Conservation (phyloP, 805 yeast species). For the Lipomyces japonicus region DNA sequence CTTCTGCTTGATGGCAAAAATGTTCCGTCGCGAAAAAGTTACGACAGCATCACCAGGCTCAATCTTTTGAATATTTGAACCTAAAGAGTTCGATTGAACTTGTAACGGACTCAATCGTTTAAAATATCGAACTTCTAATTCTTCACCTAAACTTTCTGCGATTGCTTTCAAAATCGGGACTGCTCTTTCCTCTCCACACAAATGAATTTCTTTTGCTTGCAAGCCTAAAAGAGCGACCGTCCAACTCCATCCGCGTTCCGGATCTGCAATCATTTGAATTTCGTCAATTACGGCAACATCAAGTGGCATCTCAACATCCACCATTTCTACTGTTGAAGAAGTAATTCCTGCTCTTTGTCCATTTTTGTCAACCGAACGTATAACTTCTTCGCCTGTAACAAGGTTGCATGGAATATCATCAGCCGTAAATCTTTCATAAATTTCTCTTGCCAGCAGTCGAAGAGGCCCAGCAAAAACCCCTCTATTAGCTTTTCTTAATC, state of each 20-base stretch:
- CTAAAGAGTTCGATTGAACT: slow-evolving; percentile 44
- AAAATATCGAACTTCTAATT: slow-evolving; percentile 63
- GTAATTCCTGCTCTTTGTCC: slow-evolving; percentile 75
- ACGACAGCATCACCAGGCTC: slow-evolving; percentile 83
- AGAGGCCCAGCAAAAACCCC: slow-evolving; percentile 96
- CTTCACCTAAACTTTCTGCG: slow-evolving; percentile 73
- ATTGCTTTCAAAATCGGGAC: slow-evolving; percentile 63
- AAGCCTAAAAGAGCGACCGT: slow-evolving; percentile 85
- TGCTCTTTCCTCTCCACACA: slow-evolving; percentile 90
- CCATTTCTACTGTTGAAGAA: slow-evolving; percentile 92
- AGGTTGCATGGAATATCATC: slow-evolving; percentile 73
- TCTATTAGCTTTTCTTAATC: slow-evolving; percentile 57
- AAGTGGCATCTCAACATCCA: slow-evolving; percentile 59
- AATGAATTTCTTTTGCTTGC: slow-evolving; percentile 76
- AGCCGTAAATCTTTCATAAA: slow-evolving; percentile 71
- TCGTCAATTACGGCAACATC: slow-evolving; percentile 94
- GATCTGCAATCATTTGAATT: slow-evolving; percentile 88
- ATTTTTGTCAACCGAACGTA: slow-evolving; percentile 57
- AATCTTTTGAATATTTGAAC: slow-evolving; percentile 42
- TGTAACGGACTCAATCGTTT: slow-evolving; percentile 68
- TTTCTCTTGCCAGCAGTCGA: slow-evolving; percentile 83
- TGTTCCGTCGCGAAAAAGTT: slow-evolving; percentile 72
- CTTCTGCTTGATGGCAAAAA: slow-evolving; percentile 61
- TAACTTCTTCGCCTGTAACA: slow-evolving; percentile 92
- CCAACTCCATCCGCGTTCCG: slow-evolving; percentile 88